Conservation (phyloP, 208 protist species). For the Leptomonas pyrrhocoris region DNA sequence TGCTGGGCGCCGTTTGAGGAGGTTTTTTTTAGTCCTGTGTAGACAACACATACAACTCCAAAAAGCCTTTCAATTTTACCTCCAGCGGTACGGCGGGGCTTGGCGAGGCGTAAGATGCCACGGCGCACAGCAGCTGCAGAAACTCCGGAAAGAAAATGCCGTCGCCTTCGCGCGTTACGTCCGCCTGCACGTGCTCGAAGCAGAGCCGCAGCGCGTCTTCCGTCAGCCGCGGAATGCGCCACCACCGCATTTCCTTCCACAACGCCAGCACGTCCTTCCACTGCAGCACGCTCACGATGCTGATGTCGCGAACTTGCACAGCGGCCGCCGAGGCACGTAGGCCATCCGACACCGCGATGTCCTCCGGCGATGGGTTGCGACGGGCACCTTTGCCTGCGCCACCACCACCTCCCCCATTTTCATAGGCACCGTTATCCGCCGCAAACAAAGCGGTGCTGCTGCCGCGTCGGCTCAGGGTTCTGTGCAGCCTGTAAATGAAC, state of each 20-base stretch:
- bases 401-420: too few relatives aligned
- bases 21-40: conserved; percentile 11
- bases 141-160: conserved; percentile 78
- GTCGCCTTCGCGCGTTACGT: conserved; percentile 47
- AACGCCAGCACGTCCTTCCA: conserved; percentile 42
- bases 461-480: conserved; percentile 2
- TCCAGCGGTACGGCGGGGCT: conserved; percentile 58
- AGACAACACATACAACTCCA: conserved; percentile 47
- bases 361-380: background rate
- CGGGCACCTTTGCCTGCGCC: background rate
- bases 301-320: conserved; percentile 43
- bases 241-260: conserved; percentile 62
- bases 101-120: conserved; percentile 46
- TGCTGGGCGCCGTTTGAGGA: too few relatives aligned
- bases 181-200: conserved; percentile 45
- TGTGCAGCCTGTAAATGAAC: conserved; percentile 14
- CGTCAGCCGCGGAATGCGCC: conserved; percentile 12
- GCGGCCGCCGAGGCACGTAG: conserved; percentile 3
- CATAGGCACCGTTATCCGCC: background rate
- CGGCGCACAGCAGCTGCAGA: conserved; percentile 62
- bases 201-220: conserved; percentile 37
- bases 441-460: background rate
- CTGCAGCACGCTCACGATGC: conserved; percentile 71
- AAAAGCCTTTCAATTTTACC: conserved; percentile 57
- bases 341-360: background rate